Evolutionary conservation across 306 rosid genomes (phyloP), one percentile per base, ranked within the genome.

Genomic region (Pyrus pyrifolia): DNA sequence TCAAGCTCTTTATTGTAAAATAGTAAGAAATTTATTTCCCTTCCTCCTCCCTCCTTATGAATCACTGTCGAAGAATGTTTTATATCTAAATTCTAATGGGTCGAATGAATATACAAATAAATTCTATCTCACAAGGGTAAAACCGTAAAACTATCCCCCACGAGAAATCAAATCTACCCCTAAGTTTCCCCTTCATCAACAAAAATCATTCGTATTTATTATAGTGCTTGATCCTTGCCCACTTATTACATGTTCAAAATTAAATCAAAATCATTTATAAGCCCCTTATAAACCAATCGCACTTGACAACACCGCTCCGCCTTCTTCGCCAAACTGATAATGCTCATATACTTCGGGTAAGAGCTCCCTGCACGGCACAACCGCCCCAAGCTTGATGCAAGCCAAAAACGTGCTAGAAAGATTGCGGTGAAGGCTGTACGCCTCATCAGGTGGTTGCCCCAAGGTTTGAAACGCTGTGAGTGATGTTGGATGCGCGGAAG

Each of bases 361-460:
- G 58, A 95, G 77, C 42, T 95, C 92, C 87, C 92, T 86, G 65
- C 98, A 95, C 10, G 97, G 97, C 67, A 95, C 96, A 74, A 89
- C 89, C 31, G 97, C 93, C 73, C 96, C 92, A 66, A 90, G 87
- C 88, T 92, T 95, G 66, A 95, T 86, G 86, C 99, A 95, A 63
- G 97, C 99, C 86, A 92, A 80, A 79, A 95, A 95, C 65, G 97
- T 92, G 58, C 97, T 93, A 6, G 99, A 91, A 74, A 92, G 93
- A 82, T 95, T 92, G 76, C 97, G 93, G 76, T 95, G 99, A 69
- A 95, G 96, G 84, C 99, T 95, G 81, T 95, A 95, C 21, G 85
- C 97, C 84, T 92, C 97, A 76, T 95, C 97, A 0, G 96, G 97
- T 27, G 98, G 97, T 95, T 14, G 93, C 88, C 52, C 99, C 93